Base-by-base conservation (phyloP, 202 grass and related monocot genomes). In the Setaria viridis region DNA sequence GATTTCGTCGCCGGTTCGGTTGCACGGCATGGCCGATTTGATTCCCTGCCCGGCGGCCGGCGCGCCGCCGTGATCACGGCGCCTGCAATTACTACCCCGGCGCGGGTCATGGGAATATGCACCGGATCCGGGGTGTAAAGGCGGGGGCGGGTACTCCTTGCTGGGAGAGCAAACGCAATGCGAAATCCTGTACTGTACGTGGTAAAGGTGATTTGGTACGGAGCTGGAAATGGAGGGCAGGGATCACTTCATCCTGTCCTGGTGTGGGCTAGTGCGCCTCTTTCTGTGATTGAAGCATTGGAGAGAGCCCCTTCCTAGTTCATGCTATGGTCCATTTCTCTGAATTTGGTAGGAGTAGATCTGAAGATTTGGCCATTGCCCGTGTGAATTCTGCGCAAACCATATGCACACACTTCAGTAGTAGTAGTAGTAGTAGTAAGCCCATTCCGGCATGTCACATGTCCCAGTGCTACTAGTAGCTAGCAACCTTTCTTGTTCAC, bases 11-110 rank as follows among this genome's bases (percentile, higher is more conserved):
- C 20, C 62, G 65, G 32, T 58, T 29, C 37, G 5, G 67, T 15
- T 45, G 59, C 80, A 64, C 84, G 73, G 74, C 57, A 13, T 1
- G 57, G 80, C 42, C 32, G 42, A 35, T 79, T 86, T 56, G 56
- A 82, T 77, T 55, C 6, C 6, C n/a, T 53, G 50, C 59, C 11
- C 11, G 63, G 12, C 9, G 50, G 25, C 11, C 11, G 63, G 12
- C 9, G 63, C 19, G 14, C 41, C 59, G 19, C 67, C 10, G 39
- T 19, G 0, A 57, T 48, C 67, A 74, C 81, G 60, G 87, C 20
- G 45, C 15, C 13, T 29, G 73, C 3, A 74, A 64, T 65, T 64
- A 74, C 9, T 56, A 3, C 17, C 3, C 30, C 3, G 0, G 32
- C 12, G 35, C 47, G 1, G 48, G 19, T 32, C 4, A 6, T 2